Conservation (phyloP, 495 filamentous ascomycete genomes). For the Hypoxylon fragiforme region DNA sequence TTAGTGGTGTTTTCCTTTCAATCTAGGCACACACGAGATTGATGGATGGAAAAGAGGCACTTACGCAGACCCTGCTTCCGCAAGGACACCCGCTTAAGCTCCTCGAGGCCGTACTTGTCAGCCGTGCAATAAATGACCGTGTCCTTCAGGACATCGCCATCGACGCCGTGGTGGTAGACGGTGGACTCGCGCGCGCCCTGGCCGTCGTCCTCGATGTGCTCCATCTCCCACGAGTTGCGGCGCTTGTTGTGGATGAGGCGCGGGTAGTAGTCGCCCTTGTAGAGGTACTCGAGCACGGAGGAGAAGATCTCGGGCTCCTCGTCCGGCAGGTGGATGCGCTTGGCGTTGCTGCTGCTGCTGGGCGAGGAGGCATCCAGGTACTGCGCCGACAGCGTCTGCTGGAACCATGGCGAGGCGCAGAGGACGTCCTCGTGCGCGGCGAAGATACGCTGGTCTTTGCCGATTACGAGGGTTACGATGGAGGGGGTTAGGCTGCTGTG, state of each 20-base stretch:
- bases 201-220: conserved; percentile 53
- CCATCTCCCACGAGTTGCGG: conserved; percentile 70
- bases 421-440: conserved; percentile 89
- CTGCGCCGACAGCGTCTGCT: conserved; percentile 59
- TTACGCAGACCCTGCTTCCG: conserved; percentile 78
- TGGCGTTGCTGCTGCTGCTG: conserved; percentile 57
- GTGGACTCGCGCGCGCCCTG: conserved; percentile 60
- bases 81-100: conserved; percentile 80
- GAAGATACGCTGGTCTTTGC: conserved; percentile 79
- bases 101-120: conserved; percentile 75
- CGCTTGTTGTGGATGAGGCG: conserved; percentile 71
- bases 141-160: conserved; percentile 76
- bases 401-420: conserved; percentile 75
- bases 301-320: conserved; percentile 91
- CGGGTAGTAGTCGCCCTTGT: conserved; percentile 90
- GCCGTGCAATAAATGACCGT: conserved; percentile 91
- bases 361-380: conserved; percentile 66
- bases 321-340: conserved; percentile 76
- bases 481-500: conserved; percentile 64
- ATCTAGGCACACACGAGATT: too few relatives aligned
- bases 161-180: conserved; percentile 65
- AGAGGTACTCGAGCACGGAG: conserved; percentile 86
- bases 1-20: too few relatives aligned
- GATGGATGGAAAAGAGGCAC: too few relatives aligned
- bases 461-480: conserved; percentile 79